phyloP scores from a whole-genome alignment of 2,329 filamentous ascomycete genomes.

The Cordyceps cicadae region DNA sequence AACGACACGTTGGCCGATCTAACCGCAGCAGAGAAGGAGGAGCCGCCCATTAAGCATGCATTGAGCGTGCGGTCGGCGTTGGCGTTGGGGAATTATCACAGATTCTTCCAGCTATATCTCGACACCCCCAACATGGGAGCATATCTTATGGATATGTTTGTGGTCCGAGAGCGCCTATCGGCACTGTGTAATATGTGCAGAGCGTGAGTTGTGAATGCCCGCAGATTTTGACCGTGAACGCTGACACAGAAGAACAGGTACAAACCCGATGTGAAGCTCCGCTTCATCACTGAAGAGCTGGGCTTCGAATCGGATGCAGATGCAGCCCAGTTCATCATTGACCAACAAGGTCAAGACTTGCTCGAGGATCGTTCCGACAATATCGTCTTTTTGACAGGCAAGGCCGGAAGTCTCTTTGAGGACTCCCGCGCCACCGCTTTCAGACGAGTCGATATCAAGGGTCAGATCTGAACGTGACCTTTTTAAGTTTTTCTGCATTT shows the following conservation, averaged over 20 bases:
- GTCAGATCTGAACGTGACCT: conserved; percentile 63
- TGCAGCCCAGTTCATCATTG: conserved; percentile 82
- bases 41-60: conserved; percentile 79
- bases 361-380: conserved; percentile 69
- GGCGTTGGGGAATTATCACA: conserved; percentile 92
- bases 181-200: conserved; percentile 88
- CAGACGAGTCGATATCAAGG: conserved; percentile 89
- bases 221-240: background rate
- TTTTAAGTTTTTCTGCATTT: background rate
- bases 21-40: conserved; percentile 91
- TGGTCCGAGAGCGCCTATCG: conserved; percentile 82
- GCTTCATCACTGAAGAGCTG: conserved; percentile 91
- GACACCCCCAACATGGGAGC: conserved; percentile 94
- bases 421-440: conserved; percentile 65
- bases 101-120: conserved; percentile 92
- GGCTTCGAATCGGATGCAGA: conserved; percentile 90
- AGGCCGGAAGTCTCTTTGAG: conserved; percentile 68
- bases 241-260: conserved; percentile 52
- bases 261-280: conserved; percentile 80
- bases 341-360: conserved; percentile 65
- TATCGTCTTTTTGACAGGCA: conserved; percentile 65
- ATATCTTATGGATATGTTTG: conserved; percentile 99
- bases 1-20: conserved; percentile 98
- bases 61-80: conserved; percentile 84
- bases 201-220: conserved; percentile 56